Percentiles rank a stretch among this genome's conserved stretches.
phyloP scores from a whole-genome alignment of 805 yeast genomes.

The Wickerhamomyces silvicola region DNA sequence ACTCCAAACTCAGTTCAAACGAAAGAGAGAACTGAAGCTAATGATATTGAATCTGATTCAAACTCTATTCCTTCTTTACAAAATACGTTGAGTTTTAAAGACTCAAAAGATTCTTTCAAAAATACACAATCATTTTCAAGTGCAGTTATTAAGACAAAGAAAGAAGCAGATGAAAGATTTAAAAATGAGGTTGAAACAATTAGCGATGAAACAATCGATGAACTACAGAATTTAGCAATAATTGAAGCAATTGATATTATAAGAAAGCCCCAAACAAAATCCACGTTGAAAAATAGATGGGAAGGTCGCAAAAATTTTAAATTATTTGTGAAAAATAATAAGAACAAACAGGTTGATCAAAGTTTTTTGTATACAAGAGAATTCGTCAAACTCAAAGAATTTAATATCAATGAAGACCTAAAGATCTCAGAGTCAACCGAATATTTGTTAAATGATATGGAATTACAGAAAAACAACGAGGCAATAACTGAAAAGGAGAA shows the following conservation, averaged over 20 bases:
- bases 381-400: conserved; percentile 25
- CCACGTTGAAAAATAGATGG: conserved; percentile 16
- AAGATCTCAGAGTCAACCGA: neutral
- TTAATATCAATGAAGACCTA: conserved; percentile 11
- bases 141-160: conserved; percentile 15
- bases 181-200: conserved; percentile 8
- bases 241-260: conserved; percentile 26
- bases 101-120: neutral
- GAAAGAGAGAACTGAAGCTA: too few relatives aligned
- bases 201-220: conserved; percentile 22
- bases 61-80: too few relatives aligned
- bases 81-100: neutral
- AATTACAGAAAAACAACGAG: too few relatives aligned
- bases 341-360: conserved; percentile 13
- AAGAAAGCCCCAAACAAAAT: neutral
- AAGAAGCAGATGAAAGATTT: conserved; percentile 16
- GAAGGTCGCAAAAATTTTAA: conserved; percentile 33
- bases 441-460: conserved; percentile 5
- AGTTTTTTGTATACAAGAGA: conserved; percentile 26
- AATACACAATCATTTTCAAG: conserved; percentile 10
- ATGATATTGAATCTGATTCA: too few relatives aligned
- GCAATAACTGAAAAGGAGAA: too few relatives aligned
- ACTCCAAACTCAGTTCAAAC: too few relatives aligned
- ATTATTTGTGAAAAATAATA: conserved; percentile 28
- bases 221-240: conserved; percentile 28